These are phyloP conservation scores for Neurospora sp. DNA, from an alignment of 495 filamentous ascomycete genomes.

Conservation along the genomic window DNA sequence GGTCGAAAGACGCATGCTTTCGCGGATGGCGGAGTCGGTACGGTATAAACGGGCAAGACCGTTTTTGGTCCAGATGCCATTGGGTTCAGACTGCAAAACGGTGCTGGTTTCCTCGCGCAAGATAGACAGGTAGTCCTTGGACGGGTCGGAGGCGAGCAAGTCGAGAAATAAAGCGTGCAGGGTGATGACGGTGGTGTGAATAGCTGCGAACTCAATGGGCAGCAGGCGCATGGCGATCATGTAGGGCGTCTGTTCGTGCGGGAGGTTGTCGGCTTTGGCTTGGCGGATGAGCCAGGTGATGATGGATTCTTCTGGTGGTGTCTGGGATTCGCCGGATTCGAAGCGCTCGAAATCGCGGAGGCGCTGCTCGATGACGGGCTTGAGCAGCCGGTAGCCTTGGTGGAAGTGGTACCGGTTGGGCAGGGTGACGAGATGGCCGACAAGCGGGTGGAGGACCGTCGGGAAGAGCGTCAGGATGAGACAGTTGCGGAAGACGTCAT, in stretches of 20 bases:
- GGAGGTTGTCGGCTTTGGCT: constrained; percentile 17
- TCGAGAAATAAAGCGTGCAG: constrained; percentile 34
- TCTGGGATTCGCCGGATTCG: constrained; percentile 5
- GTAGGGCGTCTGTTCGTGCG: constrained; percentile 9
- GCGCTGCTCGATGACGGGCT: constrained; percentile 21
- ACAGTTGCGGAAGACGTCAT: constrained; percentile 23
- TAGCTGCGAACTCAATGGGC: constrained; percentile 34
- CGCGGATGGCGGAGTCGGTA: constrained; percentile 26
- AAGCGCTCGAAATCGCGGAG: constrained; percentile 16
- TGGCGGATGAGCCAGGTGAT: constrained; percentile 28
- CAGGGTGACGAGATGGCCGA: constrained; percentile 16
- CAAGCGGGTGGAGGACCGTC: constrained; percentile 22
- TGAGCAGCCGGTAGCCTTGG: constrained; percentile 10
- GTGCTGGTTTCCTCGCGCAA: constrained; percentile 27
- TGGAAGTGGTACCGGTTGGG: constrained; percentile 23
- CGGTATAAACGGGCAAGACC: constrained; percentile 20
- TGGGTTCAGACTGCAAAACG: constrained; percentile 16
- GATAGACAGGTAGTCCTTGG: constrained; percentile 13
- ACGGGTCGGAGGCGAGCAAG: constrained; percentile 27
- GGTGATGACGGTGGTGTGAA: constrained; percentile 38
- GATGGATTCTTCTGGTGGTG: constrained; percentile 19
- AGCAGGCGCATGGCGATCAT: constrained; percentile 26
- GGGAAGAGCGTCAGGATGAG: constrained; percentile 26
- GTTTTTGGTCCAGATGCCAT: constrained; percentile 31
- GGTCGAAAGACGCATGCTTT: constrained; percentile 25